phyloP scores from a whole-genome alignment of 73 alveolate species.

The Paramecium bursaria region DNA sequence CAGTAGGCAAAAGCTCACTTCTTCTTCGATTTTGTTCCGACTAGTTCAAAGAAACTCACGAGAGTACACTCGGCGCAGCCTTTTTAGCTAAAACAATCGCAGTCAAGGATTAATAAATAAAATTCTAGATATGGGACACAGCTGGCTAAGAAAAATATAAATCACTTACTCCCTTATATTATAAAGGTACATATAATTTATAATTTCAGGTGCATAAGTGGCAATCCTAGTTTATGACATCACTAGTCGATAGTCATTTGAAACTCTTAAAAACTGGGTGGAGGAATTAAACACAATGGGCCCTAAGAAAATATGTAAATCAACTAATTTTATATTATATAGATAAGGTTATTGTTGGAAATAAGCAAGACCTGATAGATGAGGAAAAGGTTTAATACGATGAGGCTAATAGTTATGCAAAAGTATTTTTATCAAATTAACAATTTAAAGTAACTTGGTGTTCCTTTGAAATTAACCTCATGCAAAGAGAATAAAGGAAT shows the following conservation, averaged over 20 bases:
- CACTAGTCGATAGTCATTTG: constrained; percentile 58
- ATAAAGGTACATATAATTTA: constrained; percentile 53
- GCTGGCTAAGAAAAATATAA: constrained; percentile 71
- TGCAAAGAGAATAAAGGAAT: constrained; percentile 54
- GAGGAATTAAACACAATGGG: constrained; percentile 61
- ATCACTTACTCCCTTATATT: constrained; percentile 70
- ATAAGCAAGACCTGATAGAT: constrained; percentile 62
- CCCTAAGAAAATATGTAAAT: constrained; percentile 63
- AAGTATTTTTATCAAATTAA: constrained; percentile 20
- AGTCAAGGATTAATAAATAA: constrained; percentile 28
- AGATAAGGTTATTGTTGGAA: constrained; percentile 64
- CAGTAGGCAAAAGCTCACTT: constrained; percentile 66
- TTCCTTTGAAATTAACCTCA: constrained; percentile 11
- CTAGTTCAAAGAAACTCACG: constrained; percentile 51
- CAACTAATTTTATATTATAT: neutral
- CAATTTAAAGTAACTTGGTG: constrained; percentile 27
- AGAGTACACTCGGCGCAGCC: constrained; percentile 68
- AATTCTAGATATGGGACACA: constrained; percentile 71
- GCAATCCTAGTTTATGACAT: constrained; percentile 69
- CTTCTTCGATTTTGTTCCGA: constrained; percentile 60
- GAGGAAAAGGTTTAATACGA: constrained; percentile 65
- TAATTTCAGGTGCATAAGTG: constrained; percentile 54
- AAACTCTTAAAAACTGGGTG: constrained; percentile 62
- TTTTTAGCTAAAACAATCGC: constrained; percentile 62
- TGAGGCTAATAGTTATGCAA: constrained; percentile 66